These are phyloP conservation scores for Suillus cothurnatus DNA, from an alignment of 768 basidiomycete species.

Conservation along the genomic window DNA sequence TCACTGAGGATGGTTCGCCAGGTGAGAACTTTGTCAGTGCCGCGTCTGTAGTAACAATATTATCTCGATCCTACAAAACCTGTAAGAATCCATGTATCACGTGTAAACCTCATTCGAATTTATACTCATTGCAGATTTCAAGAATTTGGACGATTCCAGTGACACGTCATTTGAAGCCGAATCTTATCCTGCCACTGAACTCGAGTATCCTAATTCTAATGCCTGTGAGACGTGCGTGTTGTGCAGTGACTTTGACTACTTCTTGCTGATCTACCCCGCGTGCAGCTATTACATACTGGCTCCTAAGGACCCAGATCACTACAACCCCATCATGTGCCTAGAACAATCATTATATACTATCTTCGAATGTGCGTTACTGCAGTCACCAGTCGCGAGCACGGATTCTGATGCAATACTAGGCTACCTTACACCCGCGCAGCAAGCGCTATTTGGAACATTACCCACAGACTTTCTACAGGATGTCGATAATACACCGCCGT, in stretches of 20 bases:
- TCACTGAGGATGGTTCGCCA: conserved; percentile 52
- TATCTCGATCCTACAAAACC: conserved; percentile 69
- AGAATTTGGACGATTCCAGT: conserved; percentile 60
- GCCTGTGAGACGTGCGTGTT: conserved; percentile 64
- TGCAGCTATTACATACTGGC: conserved; percentile 73
- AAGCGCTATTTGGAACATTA: conserved; percentile 65
- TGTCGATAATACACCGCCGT: conserved; percentile 32
- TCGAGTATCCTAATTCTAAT: conserved; percentile 77
- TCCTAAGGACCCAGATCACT: conserved; percentile 85
- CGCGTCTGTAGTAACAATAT: conserved; percentile 59
- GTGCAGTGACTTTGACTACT: background rate
- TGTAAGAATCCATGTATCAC: conserved; percentile 48
- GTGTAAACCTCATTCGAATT: conserved; percentile 8
- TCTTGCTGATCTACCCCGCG: conserved; percentile 5
- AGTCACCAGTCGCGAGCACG: background rate
- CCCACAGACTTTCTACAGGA: conserved; percentile 42
- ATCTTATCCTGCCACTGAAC: conserved; percentile 63
- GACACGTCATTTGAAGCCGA: conserved; percentile 69
- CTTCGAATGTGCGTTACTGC: conserved; percentile 54
- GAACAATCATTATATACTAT: conserved; percentile 73
- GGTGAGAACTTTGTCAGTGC: conserved; percentile 60
- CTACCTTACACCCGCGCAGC: conserved; percentile 70
- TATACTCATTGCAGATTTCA: conserved; percentile 56
- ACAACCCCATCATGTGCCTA: conserved; percentile 82
- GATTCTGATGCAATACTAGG: conserved; percentile 38